These are phyloP conservation scores for Aureobasidium zeae DNA, from an alignment of 2,329 filamentous ascomycete genomes.

Conservation along the genomic window DNA sequence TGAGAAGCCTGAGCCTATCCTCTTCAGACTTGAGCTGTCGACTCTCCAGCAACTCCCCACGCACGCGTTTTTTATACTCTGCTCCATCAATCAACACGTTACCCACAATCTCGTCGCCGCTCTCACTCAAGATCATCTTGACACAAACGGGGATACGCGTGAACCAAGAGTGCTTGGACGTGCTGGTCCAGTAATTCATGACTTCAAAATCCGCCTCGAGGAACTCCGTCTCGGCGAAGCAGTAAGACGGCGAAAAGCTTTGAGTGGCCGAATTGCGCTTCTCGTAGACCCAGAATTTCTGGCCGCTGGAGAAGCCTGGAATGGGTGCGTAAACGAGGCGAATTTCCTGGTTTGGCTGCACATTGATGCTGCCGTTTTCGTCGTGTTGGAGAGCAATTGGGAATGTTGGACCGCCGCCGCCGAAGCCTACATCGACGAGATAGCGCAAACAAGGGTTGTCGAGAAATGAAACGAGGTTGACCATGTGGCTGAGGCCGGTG, in stretches of 20 bases:
- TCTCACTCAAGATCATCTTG: conserved; percentile 42
- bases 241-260: conserved; percentile 53
- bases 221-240: conserved; percentile 58
- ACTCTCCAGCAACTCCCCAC: conserved; percentile 34
- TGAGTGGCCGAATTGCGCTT: conserved; percentile 29
- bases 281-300: conserved; percentile 39
- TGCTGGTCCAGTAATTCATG: conserved; percentile 50
- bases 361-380: not conserved
- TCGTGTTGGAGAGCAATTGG: conserved; percentile 24
- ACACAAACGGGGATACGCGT: conserved; percentile 44
- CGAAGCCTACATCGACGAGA: conserved; percentile 38
- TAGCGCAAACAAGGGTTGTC: conserved; percentile 24
- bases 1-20: conserved; percentile 36
- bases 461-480: conserved; percentile 35
- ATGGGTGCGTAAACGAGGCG: not conserved
- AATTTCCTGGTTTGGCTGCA: not conserved
- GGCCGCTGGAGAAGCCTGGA: conserved; percentile 26
- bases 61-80: conserved; percentile 37
- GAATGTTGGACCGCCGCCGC: conserved; percentile 27
- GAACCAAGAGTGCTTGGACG: conserved; percentile 44
- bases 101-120: conserved; percentile 27
- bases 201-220: conserved; percentile 51
- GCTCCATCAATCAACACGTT: conserved; percentile 35
- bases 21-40: conserved; percentile 34
- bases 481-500: conserved; percentile 34